These are phyloP conservation scores for Phytophthora sansomeana DNA, from an alignment of 352 stramenopile genomes.

Conservation along the genomic window DNA sequence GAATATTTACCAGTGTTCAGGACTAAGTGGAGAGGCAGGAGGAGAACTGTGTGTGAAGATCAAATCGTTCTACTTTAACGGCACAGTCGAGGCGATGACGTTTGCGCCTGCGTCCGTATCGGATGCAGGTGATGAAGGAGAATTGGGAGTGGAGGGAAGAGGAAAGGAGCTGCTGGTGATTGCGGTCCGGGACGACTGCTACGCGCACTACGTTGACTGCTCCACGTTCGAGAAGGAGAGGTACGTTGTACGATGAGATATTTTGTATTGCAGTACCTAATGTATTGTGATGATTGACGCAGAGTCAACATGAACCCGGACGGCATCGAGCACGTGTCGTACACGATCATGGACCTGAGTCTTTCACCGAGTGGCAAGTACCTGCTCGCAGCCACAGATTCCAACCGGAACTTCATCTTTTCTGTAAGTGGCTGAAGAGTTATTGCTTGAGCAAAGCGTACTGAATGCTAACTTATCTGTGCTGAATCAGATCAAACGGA, in stretches of 20 bases:
- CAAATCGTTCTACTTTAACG: conserved; percentile 90
- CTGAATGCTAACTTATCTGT: conserved; percentile 2
- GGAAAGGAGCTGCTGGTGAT: conserved; percentile 61
- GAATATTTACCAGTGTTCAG: conserved; percentile 65
- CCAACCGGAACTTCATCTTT: conserved; percentile 86
- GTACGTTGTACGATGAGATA: conserved; percentile 32
- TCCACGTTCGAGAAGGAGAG: conserved; percentile 81
- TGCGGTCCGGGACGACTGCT: conserved; percentile 83
- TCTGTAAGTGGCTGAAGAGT: conserved; percentile 38
- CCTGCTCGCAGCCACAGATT: conserved; percentile 81
- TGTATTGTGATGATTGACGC: conserved; percentile 5
- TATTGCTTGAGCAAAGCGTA: background rate
- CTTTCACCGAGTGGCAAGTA: conserved; percentile 81
- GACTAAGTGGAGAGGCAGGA: conserved; percentile 21
- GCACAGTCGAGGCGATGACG: conserved; percentile 68
- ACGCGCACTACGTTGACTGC: conserved; percentile 87
- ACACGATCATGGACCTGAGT: conserved; percentile 87
- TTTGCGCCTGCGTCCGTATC: conserved; percentile 51
- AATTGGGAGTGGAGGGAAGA: conserved; percentile 1
- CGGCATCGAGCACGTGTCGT: conserved; percentile 87
- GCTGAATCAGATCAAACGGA: conserved; percentile 59
- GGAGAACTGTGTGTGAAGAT: conserved; percentile 57
- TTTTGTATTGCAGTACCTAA: background rate
- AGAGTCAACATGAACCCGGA: conserved; percentile 91
- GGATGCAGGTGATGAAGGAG: background rate